Percentiles rank a stretch among this genome's conserved stretches.
Conservation (phyloP, 495 filamentous ascomycete genomes). For the Penicillium atrosanguineum region DNA sequence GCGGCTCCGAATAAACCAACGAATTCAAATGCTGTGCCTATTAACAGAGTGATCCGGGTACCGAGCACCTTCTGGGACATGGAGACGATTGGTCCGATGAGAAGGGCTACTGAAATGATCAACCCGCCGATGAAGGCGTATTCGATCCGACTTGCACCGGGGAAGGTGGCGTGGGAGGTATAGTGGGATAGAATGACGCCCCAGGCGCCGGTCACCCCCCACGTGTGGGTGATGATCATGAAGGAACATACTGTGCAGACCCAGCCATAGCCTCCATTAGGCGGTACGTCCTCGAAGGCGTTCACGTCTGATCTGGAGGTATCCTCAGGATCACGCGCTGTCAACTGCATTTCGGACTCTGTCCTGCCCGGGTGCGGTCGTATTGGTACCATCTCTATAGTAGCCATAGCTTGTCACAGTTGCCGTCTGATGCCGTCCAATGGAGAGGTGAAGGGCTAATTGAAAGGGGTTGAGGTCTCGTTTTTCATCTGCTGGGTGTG, state of each 20-base stretch:
- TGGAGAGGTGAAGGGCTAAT: too few relatives aligned
- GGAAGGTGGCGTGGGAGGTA: conserved; percentile 5
- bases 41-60: conserved; percentile 36
- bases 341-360: too few relatives aligned
- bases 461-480: too few relatives aligned
- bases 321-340: too few relatives aligned
- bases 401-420: too few relatives aligned
- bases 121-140: conserved; percentile 16
- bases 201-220: conserved; percentile 35
- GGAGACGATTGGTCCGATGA: conserved; percentile 8
- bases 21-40: conserved; percentile 40
- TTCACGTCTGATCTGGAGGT: too few relatives aligned
- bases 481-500: too few relatives aligned
- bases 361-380: too few relatives aligned
- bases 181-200: conserved; percentile 13
- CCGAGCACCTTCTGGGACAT: conserved; percentile 34
- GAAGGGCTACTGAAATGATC: background rate
- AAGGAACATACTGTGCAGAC: conserved; percentile 33
- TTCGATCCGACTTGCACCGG: conserved; percentile 5
- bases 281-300: background rate
- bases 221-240: conserved; percentile 39
- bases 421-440: too few relatives aligned
- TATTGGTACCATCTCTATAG: too few relatives aligned
- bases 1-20: conserved; percentile 44
- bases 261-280: conserved; percentile 47